These are phyloP conservation scores for Gossypium lobatum DNA, from an alignment of 441 rosid species.

Conservation along the genomic window DNA sequence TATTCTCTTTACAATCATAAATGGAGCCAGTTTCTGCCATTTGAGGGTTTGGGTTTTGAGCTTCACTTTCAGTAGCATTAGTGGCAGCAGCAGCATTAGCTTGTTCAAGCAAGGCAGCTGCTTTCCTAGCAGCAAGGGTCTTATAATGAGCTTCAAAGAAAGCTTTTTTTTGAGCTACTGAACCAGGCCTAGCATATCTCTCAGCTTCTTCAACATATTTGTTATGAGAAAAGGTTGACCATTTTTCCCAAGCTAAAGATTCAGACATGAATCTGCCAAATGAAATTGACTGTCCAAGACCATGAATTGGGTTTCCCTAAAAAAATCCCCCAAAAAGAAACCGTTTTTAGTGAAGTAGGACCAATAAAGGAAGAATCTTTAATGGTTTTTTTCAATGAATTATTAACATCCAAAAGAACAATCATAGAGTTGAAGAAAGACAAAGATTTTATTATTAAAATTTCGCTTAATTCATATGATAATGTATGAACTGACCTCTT, in stretches of 20 bases:
- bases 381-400: neutral
- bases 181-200: slow-evolving; percentile 60
- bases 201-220: slow-evolving; percentile 72
- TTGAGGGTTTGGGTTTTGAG: slow-evolving; percentile 1
- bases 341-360: neutral
- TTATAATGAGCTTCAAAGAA: slow-evolving; percentile 79
- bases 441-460: slow-evolving; percentile 6
- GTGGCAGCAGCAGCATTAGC: slow-evolving; percentile 21
- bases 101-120: slow-evolving; percentile 54
- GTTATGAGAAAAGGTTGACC: slow-evolving; percentile 62
- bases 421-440: neutral
- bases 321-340: slow-evolving; percentile 9
- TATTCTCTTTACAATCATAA: slow-evolving; percentile 6
- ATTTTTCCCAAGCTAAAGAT: slow-evolving; percentile 62
- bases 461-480: neutral
- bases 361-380: neutral
- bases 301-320: slow-evolving; percentile 46
- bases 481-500: slow-evolving; percentile 29
- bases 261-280: slow-evolving; percentile 67
- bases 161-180: slow-evolving; percentile 78
- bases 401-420: slow-evolving; percentile 1
- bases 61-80: slow-evolving; percentile 3
- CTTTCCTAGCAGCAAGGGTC: slow-evolving; percentile 61
- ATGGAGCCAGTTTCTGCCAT: slow-evolving; percentile 6
- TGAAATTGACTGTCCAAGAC: slow-evolving; percentile 20